Evolutionary conservation across 352 stramenopile genomes (phyloP).

Genomic region (Phytophthora europaea): DNA sequence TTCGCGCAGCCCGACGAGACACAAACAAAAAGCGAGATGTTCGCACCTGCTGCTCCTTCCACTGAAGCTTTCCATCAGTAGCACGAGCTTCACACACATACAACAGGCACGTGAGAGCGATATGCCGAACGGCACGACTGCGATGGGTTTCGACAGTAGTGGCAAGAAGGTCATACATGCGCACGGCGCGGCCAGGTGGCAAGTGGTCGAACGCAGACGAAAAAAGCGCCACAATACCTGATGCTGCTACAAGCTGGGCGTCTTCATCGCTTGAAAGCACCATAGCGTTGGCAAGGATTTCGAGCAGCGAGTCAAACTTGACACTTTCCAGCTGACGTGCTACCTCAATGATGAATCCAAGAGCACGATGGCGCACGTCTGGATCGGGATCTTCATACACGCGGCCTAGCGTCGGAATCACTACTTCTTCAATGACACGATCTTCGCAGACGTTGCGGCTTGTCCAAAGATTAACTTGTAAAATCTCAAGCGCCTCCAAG

Average conservation of each 20-base stretch:
- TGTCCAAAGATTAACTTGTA: slow-evolving; percentile 77
- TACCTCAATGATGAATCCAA: slow-evolving; percentile 79
- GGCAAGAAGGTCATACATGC: slow-evolving; percentile 87
- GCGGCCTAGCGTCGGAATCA: slow-evolving; percentile 71
- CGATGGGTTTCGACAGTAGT: slow-evolving; percentile 75
- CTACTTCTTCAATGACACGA: slow-evolving; percentile 86
- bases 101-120: slow-evolving; percentile 75
- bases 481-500: slow-evolving; percentile 73
- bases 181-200: slow-evolving; percentile 67
- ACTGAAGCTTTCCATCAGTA: slow-evolving; percentile 71
- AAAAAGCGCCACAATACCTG: slow-evolving; percentile 79
- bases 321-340: slow-evolving; percentile 80
- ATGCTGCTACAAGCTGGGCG: slow-evolving; percentile 66
- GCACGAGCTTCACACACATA: slow-evolving; percentile 75
- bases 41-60: slow-evolving; percentile 65
- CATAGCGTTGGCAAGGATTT: slow-evolving; percentile 81
- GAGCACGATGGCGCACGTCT: slow-evolving; percentile 60
- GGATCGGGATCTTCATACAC: slow-evolving; percentile 80
- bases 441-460: slow-evolving; percentile 89
- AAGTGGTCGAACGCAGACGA: slow-evolving; percentile 85
- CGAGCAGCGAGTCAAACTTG: slow-evolving; percentile 84
- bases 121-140: slow-evolving; percentile 62
- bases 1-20: slow-evolving; percentile 48
- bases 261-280: slow-evolving; percentile 73
- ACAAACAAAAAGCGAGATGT: slow-evolving; percentile 87